Evolutionary conservation across 768 basidiomycete genomes (phyloP), one percentile per base, ranked within the genome.

Genomic region (Fomitopsis serialis): DNA sequence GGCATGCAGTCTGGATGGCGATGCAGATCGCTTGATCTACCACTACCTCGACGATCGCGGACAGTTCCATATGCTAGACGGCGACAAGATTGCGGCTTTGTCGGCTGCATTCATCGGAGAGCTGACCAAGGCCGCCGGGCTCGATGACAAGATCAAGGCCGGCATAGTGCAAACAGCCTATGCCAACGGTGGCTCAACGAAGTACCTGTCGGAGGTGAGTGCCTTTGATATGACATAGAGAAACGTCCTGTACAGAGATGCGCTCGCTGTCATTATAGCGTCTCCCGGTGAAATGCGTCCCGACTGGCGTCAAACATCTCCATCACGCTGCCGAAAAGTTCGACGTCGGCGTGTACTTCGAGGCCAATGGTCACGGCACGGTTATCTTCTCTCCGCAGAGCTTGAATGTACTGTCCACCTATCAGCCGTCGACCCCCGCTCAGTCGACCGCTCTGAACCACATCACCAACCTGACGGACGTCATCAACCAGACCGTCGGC

Each of bases 141-240:
- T 98, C 40, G 88, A 91, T 22, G 75, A 78, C 22, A 72, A 80
- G 45, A 71, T 98, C 58, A 82, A 87, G 66, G 89, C 98, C 24
- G 97, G 97, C 29, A 89, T 98, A 19, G 94, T 99, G 11, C 97
- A 99, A 68, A 99, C 97, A 0, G 97, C 97, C 2, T 99, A 99
- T 68, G 97, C 97, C 29, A 99, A 99, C 60, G 97, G 97, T 7
- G 92, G 84, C 53, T 98, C 96, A 0, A 99, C 97, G 12, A 91
- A 87, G 67, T 98, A 96, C 67, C 76, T 98, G 42, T 74, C 83
- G 15, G 84, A 86, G 69, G 92, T 93, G 54, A 57, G 82, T 35
- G 57, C 25, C 58, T 54, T 17, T 37, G n/a, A n/a, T n/a, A 19
- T 24, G 50, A 17, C 6, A 17, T 22, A 40, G 15, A 4, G 19